phyloP scores from a whole-genome alignment of 1,139 yeast species.

The Blastobotrys aristatus region DNA sequence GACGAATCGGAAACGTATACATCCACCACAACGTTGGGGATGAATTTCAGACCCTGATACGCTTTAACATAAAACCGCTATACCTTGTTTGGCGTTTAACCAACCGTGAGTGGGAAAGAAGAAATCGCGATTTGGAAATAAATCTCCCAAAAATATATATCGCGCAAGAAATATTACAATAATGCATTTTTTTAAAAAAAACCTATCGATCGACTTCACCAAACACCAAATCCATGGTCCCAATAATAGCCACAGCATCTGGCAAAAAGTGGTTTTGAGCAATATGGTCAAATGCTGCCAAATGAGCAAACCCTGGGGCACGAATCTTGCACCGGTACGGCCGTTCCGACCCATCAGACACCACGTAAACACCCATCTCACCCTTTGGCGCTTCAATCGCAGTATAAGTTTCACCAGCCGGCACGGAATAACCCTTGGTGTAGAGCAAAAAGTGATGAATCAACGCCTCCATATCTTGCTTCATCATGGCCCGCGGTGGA shows the following conservation, averaged over 20 bases:
- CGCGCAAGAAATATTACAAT: too few relatives aligned
- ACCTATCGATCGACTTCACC: constrained; percentile 85
- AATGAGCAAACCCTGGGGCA: constrained; percentile 89
- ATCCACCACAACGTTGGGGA: constrained; percentile 24
- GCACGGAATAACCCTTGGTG: constrained; percentile 86
- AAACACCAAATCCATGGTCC: constrained; percentile 92
- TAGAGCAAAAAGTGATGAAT: constrained; percentile 84
- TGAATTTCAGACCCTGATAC: too few relatives aligned
- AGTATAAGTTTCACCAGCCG: constrained; percentile 87
- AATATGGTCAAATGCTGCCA: constrained; percentile 83
- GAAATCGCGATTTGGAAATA: too few relatives aligned
- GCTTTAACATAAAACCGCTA: too few relatives aligned
- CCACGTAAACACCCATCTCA: constrained; percentile 89
- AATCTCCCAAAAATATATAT: too few relatives aligned
- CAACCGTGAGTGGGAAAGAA: too few relatives aligned
- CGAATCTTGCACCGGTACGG: constrained; percentile 91
- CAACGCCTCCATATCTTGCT: constrained; percentile 89
- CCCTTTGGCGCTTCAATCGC: constrained; percentile 96
- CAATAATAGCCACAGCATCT: constrained; percentile 90
- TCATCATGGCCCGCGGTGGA: constrained; percentile 78
- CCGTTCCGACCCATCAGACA: constrained; percentile 84
- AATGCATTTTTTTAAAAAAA: too few relatives aligned
- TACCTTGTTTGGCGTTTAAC: too few relatives aligned
- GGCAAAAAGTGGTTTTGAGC: constrained; percentile 84
- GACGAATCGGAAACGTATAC: constrained; percentile 28